Base-by-base conservation (phyloP, 495 filamentous ascomycete genomes). In the Amphirosellinia nigrospora region DNA sequence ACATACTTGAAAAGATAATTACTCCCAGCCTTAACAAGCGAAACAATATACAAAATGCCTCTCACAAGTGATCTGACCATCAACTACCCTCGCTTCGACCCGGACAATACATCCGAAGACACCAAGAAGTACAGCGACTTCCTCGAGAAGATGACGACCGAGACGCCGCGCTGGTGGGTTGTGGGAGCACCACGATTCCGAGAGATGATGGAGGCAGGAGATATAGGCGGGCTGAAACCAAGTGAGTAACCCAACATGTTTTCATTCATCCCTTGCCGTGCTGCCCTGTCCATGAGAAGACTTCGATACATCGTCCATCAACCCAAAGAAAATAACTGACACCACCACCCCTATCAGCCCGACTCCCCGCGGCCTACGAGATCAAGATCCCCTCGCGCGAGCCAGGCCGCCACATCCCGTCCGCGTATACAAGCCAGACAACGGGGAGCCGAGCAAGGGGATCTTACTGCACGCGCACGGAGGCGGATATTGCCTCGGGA, bases 401-500 rank as follows among this genome's bases (percentile, higher is more conserved):
- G 13, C 16, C 77, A 3, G 81, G 79, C 5, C 78, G 85, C 60
- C 62, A 77, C 21, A 86, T 88, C 23, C 83, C 10, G 85, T 82
- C 50, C 82, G 86, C 30, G 64, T 87, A 7, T 80, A 87, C 66
- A 72, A 78, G 34, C 74, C 78, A 7, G 61, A 50, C 19, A 50
- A 64, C 10, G 45, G 45, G 43, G 30, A 48, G 19, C 41, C 61
- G 1, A 64, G 28, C 61, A 82, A 82, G 59, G 86, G 83, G 13
- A 73, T 86, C 11, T 80, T 85, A 61, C 69, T 86, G 71, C 85
- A 88, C 67, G 82, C 87, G 48, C 87, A 88, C 74, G 87, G 87
- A 36, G 86, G 86, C 32, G 86, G 87, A 9, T 86, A 80, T 77
- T 82, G 80, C 3, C 69, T 85, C 66, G 70, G 72, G 39, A 70